These are phyloP conservation scores for Ustilago lituana DNA, from an alignment of 1,284 basidiomycete genomes.

Conservation along the genomic window DNA sequence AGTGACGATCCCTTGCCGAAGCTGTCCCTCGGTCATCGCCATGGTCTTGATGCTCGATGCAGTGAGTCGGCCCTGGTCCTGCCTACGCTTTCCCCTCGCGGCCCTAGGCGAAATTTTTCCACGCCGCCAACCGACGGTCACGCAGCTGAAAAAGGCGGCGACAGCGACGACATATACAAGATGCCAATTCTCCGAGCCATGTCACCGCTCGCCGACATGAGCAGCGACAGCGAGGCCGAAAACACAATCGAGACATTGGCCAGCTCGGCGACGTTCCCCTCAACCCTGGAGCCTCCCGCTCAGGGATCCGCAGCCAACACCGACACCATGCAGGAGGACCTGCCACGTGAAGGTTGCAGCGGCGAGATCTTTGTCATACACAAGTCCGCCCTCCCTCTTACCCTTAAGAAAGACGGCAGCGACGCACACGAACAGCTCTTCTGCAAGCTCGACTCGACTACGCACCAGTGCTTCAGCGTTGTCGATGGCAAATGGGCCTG, in stretches of 20 bases:
- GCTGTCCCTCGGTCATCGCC: conserved; percentile 19
- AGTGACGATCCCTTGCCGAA: conserved; percentile 18
- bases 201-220: conserved; percentile 37
- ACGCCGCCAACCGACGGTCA: not conserved
- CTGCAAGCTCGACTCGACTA: conserved; percentile 40
- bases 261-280: not conserved
- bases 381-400: conserved; percentile 20
- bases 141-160: not conserved
- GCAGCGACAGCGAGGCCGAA: conserved; percentile 41
- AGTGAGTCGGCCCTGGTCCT: conserved; percentile 3
- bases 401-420: not conserved
- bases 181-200: conserved; percentile 39
- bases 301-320: not conserved
- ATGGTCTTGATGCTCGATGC: conserved; percentile 1
- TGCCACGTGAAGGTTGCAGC: conserved; percentile 25
- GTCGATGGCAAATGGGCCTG: conserved; percentile 53
- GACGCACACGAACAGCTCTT: conserved; percentile 6
- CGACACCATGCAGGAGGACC: not conserved
- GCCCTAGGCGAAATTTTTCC: not conserved
- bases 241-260: conserved; percentile 5
- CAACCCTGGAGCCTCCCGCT: too few relatives aligned
- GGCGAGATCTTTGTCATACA: conserved; percentile 35
- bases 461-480: conserved; percentile 43
- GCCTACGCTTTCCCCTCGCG: conserved; percentile 4
- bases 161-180: conserved; percentile 30